These are phyloP conservation scores for Heritiera littoralis DNA, from an alignment of 345 rosid genomes.

Conservation along the genomic window DNA sequence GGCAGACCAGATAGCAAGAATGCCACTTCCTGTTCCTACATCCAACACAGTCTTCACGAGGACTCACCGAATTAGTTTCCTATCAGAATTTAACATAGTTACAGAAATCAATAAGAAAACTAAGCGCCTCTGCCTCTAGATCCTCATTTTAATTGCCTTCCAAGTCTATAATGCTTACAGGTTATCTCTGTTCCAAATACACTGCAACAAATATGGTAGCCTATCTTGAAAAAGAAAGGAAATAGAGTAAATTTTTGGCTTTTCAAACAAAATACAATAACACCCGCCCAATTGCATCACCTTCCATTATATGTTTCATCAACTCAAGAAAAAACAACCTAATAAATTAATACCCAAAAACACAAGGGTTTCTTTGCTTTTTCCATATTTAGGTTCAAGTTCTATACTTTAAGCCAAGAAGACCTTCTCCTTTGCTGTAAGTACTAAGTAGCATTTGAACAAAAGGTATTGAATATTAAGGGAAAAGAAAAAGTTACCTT, in stretches of 20 bases:
- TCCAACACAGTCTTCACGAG: conserved; percentile 78
- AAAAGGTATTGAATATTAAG: background rate
- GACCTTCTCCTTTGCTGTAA: background rate
- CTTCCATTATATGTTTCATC: background rate
- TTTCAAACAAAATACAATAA: background rate
- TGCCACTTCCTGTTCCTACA: conserved; percentile 98
- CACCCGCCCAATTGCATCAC: background rate
- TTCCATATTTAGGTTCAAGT: background rate
- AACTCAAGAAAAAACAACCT: background rate
- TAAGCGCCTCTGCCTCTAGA: background rate
- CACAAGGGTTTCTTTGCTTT: background rate
- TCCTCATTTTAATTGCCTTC: background rate
- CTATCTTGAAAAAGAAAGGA: background rate
- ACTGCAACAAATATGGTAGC: background rate
- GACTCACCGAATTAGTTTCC: conserved; percentile 26
- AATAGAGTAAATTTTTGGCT: background rate
- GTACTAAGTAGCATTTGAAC: background rate
- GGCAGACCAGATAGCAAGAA: conserved; percentile 99
- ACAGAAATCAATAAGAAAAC: background rate
- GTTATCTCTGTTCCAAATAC: background rate
- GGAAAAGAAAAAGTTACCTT: conserved; percentile 46
- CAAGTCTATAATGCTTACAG: background rate
- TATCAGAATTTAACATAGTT: conserved; percentile 1
- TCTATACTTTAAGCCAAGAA: background rate
- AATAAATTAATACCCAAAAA: background rate